Evolutionary conservation across 2,329 filamentous ascomycete species (phyloP), one percentile per base, ranked within the genome.

Genomic region (Monilinia laxa): DNA sequence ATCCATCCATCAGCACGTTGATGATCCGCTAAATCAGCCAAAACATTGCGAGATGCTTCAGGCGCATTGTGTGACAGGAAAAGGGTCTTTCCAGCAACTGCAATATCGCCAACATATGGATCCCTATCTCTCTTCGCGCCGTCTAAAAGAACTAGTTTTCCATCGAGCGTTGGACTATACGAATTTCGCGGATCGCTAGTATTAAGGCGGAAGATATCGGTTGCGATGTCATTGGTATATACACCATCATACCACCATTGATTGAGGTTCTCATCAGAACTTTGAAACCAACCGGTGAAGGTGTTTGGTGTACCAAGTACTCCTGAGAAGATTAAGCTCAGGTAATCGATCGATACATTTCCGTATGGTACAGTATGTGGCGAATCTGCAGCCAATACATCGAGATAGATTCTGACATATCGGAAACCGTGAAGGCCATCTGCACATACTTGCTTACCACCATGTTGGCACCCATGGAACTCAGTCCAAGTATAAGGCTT

Each of bases 341-440:
- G 70, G 1, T 78, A 79, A 1, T 77, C 73, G 40, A 85, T 83
- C 1, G 75, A 73, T 1, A 85, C 79, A 4, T 75, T 71, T 6
- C 83, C 83, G 1, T 76, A 75, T 0, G 78, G 68, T 0, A 78
- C 75, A 0, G 82, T 81, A 70, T 81, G 77, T 2, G 82, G 82
- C 0, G 78, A 72, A 72, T 85, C 83, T 0, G 71, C 68, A 1
- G 75, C 35, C 1, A 84, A 71, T 0, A 81, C 80, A 67, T 81
- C 80, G 4, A 85, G 75, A 55, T 78, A 78, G 38, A 84, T 80
- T 63, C 79, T 82, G 51, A 85, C 70, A 67, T 84, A 85, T 49
- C 83, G 79, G 70, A 84, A 85, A 6, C 82, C 83, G 64, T 85
- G 83, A 6, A 85, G 74, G 2, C 83, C 83, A 66, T 85, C 83